Conservation (phyloP, 2,329 filamentous ascomycete genomes). For the Penicillium oxalicum region DNA sequence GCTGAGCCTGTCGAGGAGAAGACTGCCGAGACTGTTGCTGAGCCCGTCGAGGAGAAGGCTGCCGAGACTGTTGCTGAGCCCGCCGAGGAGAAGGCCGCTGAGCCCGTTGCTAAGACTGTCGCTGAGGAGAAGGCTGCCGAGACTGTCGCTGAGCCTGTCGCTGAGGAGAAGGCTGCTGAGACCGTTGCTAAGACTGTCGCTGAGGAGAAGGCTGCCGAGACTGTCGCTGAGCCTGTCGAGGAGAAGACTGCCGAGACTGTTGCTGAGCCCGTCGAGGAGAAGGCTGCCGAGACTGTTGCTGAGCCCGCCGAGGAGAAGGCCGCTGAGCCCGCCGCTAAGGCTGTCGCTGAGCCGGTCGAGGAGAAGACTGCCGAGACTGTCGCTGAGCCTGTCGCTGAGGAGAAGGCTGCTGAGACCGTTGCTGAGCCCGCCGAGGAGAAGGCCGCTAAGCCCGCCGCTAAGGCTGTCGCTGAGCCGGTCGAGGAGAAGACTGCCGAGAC, state of each 20-base stretch:
- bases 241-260: neutral
- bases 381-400: slow-evolving; percentile 4
- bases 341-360: slow-evolving; percentile 3
- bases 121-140: neutral
- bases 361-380: slow-evolving; percentile 2
- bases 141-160: neutral
- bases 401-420: neutral
- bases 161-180: neutral
- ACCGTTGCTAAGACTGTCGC: neutral
- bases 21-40: too few relatives aligned
- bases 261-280: neutral
- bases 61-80: too few relatives aligned
- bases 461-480: neutral
- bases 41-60: too few relatives aligned
- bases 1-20: neutral
- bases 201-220: too few relatives aligned
- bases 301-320: slow-evolving; percentile 2
- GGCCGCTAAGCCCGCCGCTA: slow-evolving; percentile 2
- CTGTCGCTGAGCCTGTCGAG: neutral
- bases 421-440: slow-evolving; percentile 1
- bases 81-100: neutral
- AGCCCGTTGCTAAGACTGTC: neutral
- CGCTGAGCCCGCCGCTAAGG: slow-evolving; percentile 1
- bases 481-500: neutral
- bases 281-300: neutral